Percentiles rank a stretch among this genome's conserved stretches.
These are phyloP conservation scores for Ophiocordyceps polyrhachis-furcata DNA, from an alignment of 2,329 filamentous ascomycete genomes.

Conservation along the genomic window DNA sequence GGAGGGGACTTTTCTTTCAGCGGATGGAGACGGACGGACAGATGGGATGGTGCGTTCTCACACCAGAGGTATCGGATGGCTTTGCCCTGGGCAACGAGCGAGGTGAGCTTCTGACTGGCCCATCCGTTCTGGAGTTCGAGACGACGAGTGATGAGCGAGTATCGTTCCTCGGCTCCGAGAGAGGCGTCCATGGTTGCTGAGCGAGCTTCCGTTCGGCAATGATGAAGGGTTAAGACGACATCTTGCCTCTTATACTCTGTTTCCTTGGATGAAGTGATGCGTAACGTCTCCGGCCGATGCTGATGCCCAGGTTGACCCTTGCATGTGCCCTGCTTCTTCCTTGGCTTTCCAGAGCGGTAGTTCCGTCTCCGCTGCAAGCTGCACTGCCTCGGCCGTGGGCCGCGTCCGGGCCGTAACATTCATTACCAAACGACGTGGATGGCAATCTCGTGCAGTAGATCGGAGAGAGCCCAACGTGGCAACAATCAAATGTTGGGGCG, in stretches of 20 bases:
- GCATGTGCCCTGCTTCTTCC: background rate
- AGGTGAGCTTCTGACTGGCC: background rate
- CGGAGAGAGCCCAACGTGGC: background rate
- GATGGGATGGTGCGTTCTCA: background rate
- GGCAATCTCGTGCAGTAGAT: background rate
- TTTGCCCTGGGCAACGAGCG: background rate
- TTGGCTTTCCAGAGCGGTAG: background rate
- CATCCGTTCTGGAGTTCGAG: constrained; percentile 1
- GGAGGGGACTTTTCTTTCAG: background rate
- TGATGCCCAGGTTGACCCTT: background rate
- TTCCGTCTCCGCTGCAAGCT: background rate
- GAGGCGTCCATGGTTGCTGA: background rate
- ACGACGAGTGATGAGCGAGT: constrained; percentile 1
- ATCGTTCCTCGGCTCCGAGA: background rate
- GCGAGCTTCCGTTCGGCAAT: background rate
- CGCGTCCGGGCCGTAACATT: background rate
- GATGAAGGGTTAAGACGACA: background rate
- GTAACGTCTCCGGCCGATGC: background rate
- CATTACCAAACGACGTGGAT: background rate
- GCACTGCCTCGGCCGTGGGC: background rate
- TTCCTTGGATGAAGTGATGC: background rate
- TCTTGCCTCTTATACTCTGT: background rate
- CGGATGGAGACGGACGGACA: background rate
- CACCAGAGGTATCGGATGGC: constrained; percentile 1
- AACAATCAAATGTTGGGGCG: too few relatives aligned